Evolutionary conservation across 2,329 filamentous ascomycete genomes (phyloP), one percentile per base, ranked within the genome.

Genomic region (Trichophaea hybrida): DNA sequence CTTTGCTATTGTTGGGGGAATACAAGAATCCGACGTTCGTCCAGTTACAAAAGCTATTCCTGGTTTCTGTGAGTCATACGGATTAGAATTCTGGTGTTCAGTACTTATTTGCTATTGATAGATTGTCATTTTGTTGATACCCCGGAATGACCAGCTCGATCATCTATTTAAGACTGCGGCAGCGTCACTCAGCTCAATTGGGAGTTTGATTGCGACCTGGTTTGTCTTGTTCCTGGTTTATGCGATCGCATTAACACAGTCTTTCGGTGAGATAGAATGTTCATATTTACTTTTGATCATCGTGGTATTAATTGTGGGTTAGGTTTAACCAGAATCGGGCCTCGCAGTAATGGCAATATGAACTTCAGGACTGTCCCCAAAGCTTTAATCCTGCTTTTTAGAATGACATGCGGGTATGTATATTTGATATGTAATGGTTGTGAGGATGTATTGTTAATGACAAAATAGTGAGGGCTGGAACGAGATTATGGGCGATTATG

Each of bases 291-390:
- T 48, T 13, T 6, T 10, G 13, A 43, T 8, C 5, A 6, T 12
- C 40, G 31, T 32, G 7, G 31, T 13, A 17, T 8, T 5, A 10
- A 24, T 43, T 40, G 6, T 40, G 43, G 31, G 13, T 13, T 35
- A 64, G 62, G 93, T 64, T 78, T 98, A 60, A 98, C 93, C 6
- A 84, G 90, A 44, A 96, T 98, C 68, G 88, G 85, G 1, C 69
- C 71, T 0, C 77, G 83, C 34, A 88, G 89, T 69, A 80, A 75
- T 56, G 82, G 80, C 69, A 91, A 96, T 69, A 75, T 91, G 71
- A 98, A 98, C 71, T 91, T 98, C 72, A 83, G 93, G 57, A 94
- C 84, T 4, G 90, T 98, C 0, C 90, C 93, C 0, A 95, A 95
- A 70, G 88, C 93, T 0, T 77, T 98, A 34, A 93, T 98, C 61